These are phyloP conservation scores for Fomitopsis schrenkii DNA, from an alignment of 1,284 basidiomycete genomes.

Conservation along the genomic window DNA sequence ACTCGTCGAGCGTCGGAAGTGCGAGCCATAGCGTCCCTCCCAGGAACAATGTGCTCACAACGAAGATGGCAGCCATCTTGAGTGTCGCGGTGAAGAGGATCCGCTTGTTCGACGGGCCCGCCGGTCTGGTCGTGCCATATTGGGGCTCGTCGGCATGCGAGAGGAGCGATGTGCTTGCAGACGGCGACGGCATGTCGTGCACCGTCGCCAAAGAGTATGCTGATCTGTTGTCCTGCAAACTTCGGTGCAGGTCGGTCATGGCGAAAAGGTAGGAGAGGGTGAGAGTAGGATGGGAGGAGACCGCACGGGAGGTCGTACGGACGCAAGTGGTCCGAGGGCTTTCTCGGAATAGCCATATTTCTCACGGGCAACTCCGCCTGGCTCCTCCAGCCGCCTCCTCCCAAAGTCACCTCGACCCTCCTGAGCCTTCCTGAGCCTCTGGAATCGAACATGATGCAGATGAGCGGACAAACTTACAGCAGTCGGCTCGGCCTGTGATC, in stretches of 20 bases:
- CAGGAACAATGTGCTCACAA: slow-evolving; percentile 64
- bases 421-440: too few species aligned
- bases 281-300: neutral
- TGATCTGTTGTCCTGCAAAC: slow-evolving; percentile 41
- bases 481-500: too few species aligned
- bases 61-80: slow-evolving; percentile 79
- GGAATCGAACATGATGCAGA: too few species aligned
- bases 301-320: neutral
- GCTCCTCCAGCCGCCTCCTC: too few species aligned
- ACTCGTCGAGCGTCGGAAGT: slow-evolving; percentile 77
- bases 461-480: too few species aligned
- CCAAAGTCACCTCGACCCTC: too few species aligned
- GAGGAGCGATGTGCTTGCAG: slow-evolving; percentile 28
- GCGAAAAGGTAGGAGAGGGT: slow-evolving; percentile 9
- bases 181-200: slow-evolving; percentile 19
- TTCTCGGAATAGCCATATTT: neutral
- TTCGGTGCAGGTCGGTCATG: slow-evolving; percentile 9
- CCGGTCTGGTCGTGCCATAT: slow-evolving; percentile 52
- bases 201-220: slow-evolving; percentile 64
- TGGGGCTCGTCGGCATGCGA: slow-evolving; percentile 31
- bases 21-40: slow-evolving; percentile 77
- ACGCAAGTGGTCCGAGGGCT: neutral
- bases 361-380: slow-evolving; percentile 13
- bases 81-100: slow-evolving; percentile 76
- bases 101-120: slow-evolving; percentile 36